These are phyloP conservation scores for Emergomyces pasteurianus DNA, from an alignment of 2,329 filamentous ascomycete genomes.

Conservation along the genomic window DNA sequence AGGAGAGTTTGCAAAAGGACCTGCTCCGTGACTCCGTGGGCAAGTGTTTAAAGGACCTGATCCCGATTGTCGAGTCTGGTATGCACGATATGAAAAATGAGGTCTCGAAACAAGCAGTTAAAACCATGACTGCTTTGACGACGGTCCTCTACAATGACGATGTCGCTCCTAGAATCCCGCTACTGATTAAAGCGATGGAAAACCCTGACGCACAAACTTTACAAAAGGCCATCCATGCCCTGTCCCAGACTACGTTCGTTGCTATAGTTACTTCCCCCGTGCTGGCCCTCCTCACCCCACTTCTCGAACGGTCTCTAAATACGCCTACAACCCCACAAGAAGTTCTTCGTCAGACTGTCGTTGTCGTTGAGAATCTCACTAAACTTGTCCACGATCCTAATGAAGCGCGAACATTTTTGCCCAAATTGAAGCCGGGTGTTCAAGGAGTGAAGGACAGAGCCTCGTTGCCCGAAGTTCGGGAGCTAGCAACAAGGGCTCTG, in stretches of 20 bases:
- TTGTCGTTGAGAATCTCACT: constrained; percentile 95
- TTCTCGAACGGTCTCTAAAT: constrained; percentile 88
- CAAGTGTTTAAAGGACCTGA: constrained; percentile 39
- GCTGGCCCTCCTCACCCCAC: constrained; percentile 82
- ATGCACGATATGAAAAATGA: constrained; percentile 97
- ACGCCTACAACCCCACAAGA: constrained; percentile 84
- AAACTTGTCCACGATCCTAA: constrained; percentile 94
- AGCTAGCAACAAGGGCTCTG: constrained; percentile 71
- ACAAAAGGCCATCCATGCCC: constrained; percentile 90
- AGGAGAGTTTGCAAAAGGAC: constrained; percentile 80
- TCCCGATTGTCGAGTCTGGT: constrained; percentile 37
- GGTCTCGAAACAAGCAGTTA: constrained; percentile 70
- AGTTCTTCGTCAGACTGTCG: constrained; percentile 86
- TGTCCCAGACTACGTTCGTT: constrained; percentile 98
- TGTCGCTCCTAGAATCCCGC: constrained; percentile 78
- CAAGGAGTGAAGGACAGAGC: constrained; percentile 78
- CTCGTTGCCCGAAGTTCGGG: constrained; percentile 86
- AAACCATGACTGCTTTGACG: constrained; percentile 84
- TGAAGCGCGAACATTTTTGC: constrained; percentile 87
- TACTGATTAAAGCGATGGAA: constrained; percentile 90
- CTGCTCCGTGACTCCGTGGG: constrained; percentile 85
- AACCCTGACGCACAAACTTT: constrained; percentile 78
- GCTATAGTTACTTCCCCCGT: constrained; percentile 92
- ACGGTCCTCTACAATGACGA: constrained; percentile 93
- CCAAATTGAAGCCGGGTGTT: constrained; percentile 87